Conservation (phyloP, 495 filamentous ascomycete genomes). For the Polyplosphaeria fusca region DNA sequence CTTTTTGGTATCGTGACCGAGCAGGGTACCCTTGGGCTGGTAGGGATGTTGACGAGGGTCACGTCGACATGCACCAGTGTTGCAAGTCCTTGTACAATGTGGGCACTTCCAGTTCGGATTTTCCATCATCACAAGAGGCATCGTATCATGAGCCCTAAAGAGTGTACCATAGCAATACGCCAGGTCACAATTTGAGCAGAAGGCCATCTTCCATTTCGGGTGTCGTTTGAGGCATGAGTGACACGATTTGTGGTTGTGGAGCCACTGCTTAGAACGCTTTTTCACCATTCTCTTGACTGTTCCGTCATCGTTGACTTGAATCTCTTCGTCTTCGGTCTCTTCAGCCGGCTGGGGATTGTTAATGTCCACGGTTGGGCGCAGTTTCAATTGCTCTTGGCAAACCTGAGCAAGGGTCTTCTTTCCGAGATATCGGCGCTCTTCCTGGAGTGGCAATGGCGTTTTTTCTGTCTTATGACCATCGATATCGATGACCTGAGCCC, state of each 20-base stretch:
- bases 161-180: slow-evolving; percentile 86
- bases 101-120: slow-evolving; percentile 81
- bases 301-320: slow-evolving; percentile 43
- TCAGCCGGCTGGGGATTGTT: slow-evolving; percentile 45
- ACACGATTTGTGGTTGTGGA: slow-evolving; percentile 54
- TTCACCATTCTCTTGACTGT: slow-evolving; percentile 48
- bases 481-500: slow-evolving; percentile 66
- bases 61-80: slow-evolving; percentile 70
- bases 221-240: slow-evolving; percentile 79
- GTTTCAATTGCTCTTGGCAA: slow-evolving; percentile 79
- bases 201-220: slow-evolving; percentile 73
- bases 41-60: slow-evolving; percentile 63
- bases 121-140: slow-evolving; percentile 75
- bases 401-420: slow-evolving; percentile 82
- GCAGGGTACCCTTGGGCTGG: slow-evolving; percentile 73
- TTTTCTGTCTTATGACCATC: slow-evolving; percentile 58
- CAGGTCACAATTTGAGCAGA: slow-evolving; percentile 68
- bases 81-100: slow-evolving; percentile 78
- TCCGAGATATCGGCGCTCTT: slow-evolving; percentile 58
- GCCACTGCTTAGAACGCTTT: slow-evolving; percentile 48
- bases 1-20: slow-evolving; percentile 84
- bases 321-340: slow-evolving; percentile 41
- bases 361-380: slow-evolving; percentile 63
- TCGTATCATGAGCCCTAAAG: slow-evolving; percentile 82
- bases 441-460: slow-evolving; percentile 61